Conservation (phyloP, 1,139 yeast species). For the Candida pseudocylindracea region DNA sequence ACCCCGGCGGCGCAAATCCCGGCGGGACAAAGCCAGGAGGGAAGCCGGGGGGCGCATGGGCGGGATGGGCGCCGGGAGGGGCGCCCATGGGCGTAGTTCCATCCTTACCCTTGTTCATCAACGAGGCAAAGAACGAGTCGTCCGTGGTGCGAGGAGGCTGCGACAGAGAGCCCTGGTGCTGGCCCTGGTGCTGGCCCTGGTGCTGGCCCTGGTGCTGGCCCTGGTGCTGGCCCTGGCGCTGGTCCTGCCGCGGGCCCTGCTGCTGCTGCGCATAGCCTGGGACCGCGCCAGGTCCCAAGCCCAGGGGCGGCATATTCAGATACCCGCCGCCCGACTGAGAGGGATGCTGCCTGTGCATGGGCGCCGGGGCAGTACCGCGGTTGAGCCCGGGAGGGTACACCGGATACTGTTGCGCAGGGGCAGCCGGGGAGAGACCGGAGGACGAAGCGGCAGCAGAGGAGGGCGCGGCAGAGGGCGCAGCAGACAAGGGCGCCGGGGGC, state of each 20-base stretch:
- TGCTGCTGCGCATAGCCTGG: too few relatives aligned
- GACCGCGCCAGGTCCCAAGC: too few relatives aligned
- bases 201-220: constrained; percentile 1
- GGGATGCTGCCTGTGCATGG: too few relatives aligned
- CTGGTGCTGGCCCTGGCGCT: constrained; percentile 1
- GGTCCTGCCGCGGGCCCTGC: constrained; percentile 2
- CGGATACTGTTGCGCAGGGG: neutral
- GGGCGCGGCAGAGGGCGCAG: too few relatives aligned
- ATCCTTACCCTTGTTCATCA: constrained; percentile 13
- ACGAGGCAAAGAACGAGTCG: constrained; percentile 31
- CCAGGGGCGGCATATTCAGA: too few relatives aligned
- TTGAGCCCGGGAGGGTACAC: neutral
- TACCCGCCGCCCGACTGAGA: too few relatives aligned
- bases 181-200: neutral
- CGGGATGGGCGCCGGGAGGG: neutral
- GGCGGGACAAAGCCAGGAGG: neutral
- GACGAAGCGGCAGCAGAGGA: too few relatives aligned
- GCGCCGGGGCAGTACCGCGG: neutral
- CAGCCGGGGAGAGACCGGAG: too few relatives aligned
- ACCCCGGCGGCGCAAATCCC: neutral
- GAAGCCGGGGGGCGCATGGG: neutral
- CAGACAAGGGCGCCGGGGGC: too few relatives aligned
- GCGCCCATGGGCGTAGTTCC: constrained; percentile 2
- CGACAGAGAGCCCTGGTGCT: neutral
- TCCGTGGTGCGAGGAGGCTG: constrained; percentile 7